Evolutionary conservation across 1,284 basidiomycete species (phyloP), one percentile per base, ranked within the genome.

Genomic region (Microbotryomycetes sp.): DNA sequence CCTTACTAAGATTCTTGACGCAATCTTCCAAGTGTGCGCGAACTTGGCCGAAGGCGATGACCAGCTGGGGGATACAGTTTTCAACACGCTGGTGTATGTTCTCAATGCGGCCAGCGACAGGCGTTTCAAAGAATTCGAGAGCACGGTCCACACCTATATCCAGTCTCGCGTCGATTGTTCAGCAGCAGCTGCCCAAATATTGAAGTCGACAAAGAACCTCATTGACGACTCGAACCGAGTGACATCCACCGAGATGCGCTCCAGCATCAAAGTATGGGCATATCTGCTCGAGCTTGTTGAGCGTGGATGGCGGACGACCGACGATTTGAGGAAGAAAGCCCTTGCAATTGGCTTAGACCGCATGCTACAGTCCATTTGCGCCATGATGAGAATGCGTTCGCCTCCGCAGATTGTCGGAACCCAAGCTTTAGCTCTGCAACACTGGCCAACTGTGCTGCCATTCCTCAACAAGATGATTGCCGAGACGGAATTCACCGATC

Each of bases 221-320:
- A 80, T 97, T 55, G 79, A 79, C 26, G 83, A 87, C 62, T 90
- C 91, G 0, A 83, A 84, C 0, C 81, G 84, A 6, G 79, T 81
- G 11, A 85, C 82, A 3, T 89, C 87, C 0, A 85, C 86, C 24
- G 80, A 83, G 18, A 81, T 97, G 56, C 85, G 93, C 45, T 85
- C 91, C 1, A 87, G 91, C 15, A 81, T 98, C 69, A 97, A 97
- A 75, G 93, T 97, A 23, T 96, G 92, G 90, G 88, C 92, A 70
- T 91, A 94, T 72, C 84, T 97, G 68, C 91, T 97, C 83, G 89
- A 89, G 73, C 91, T 97, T 75, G 88, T 97, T 69, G 85, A 89
- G 7, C 83, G 89, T 24, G 86, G 91, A 5, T 80, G 92, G 75
- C 88, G 90, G 70, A 79, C 81, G 5, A 87, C 86, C 67, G 89